Evolutionary conservation across 805 yeast species (phyloP).

Genomic region (Kluyveromyces wickerhamii): DNA sequence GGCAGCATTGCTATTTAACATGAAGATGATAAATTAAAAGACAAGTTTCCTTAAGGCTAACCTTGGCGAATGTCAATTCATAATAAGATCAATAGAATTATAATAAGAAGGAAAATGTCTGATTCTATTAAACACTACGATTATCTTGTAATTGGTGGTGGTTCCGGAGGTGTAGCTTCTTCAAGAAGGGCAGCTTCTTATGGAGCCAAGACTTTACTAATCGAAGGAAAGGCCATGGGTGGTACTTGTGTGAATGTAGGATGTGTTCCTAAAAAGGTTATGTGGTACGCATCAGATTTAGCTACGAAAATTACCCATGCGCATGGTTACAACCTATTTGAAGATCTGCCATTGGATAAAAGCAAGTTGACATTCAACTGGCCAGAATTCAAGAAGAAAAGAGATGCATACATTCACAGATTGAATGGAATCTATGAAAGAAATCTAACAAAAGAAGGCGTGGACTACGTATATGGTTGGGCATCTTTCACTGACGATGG

Average conservation of each 20-base stretch:
- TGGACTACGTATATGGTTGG: slow-evolving; percentile 78
- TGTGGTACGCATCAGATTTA: slow-evolving; percentile 96
- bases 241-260: slow-evolving; percentile 99
- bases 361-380: slow-evolving; percentile 65
- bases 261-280: slow-evolving; percentile 96
- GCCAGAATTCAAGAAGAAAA: slow-evolving; percentile 70
- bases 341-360: slow-evolving; percentile 43
- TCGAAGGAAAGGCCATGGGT: slow-evolving; percentile 80
- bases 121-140: slow-evolving; percentile 61
- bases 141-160: slow-evolving; percentile 95
- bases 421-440: slow-evolving; percentile 90
- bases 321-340: slow-evolving; percentile 71
- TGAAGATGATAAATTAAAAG: no score
- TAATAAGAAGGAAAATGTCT: slow-evolving; percentile 40
- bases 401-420: slow-evolving; percentile 85
- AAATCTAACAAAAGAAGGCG: slow-evolving; percentile 82
- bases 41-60: no score
- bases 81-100: slow-evolving; percentile 4
- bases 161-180: slow-evolving; percentile 98
- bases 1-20: no score
- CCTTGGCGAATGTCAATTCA: slow-evolving; percentile 2
- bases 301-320: slow-evolving; percentile 73
- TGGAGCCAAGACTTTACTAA: slow-evolving; percentile 79
- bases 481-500: slow-evolving; percentile 69
- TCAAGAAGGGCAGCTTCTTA: slow-evolving; percentile 93